Evolutionary conservation across 805 yeast genomes (phyloP).

Genomic region (Lipomyces yamadae): DNA sequence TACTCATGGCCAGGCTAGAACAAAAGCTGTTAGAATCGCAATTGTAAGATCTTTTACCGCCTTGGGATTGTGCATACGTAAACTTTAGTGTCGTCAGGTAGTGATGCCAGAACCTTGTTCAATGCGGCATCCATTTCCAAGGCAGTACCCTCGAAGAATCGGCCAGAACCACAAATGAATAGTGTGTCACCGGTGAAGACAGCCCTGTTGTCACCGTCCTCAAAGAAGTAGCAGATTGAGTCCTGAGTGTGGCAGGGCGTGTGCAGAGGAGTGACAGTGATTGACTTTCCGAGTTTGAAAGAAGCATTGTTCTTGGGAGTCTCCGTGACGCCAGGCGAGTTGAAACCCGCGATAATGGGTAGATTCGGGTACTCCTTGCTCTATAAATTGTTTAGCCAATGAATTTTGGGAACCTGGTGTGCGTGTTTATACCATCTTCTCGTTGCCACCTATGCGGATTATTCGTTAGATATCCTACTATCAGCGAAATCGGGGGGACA

Average conservation of each 20-base stretch:
- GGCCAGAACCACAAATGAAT: conserved; percentile 93
- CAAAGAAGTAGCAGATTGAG: conserved; percentile 82
- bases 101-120: conserved; percentile 57
- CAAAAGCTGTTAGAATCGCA: not conserved
- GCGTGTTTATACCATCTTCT: conserved; percentile 25
- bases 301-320: conserved; percentile 70
- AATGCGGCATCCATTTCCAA: conserved; percentile 77
- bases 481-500: conserved; percentile 50
- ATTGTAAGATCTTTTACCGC: not conserved
- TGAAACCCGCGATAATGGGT: conserved; percentile 82
- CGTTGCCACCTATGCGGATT: conserved; percentile 32
- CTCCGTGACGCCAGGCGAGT: conserved; percentile 71
- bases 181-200: conserved; percentile 96
- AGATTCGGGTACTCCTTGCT: conserved; percentile 50
- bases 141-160: conserved; percentile 92
- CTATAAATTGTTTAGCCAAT: conserved; percentile 9
- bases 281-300: conserved; percentile 64
- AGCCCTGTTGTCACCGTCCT: conserved; percentile 72
- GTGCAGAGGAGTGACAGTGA: conserved; percentile 78
- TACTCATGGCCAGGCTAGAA: conserved; percentile 89
- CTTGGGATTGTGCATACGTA: conserved; percentile 48
- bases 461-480: conserved; percentile 39
- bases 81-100: conserved; percentile 73
- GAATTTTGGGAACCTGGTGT: not conserved
- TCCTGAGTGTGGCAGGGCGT: conserved; percentile 99